Percentiles rank a stretch among this genome's conserved stretches.
Evolutionary conservation across 1,284 basidiomycete genomes (phyloP).

Genomic region (Vanrija humicola): DNA sequence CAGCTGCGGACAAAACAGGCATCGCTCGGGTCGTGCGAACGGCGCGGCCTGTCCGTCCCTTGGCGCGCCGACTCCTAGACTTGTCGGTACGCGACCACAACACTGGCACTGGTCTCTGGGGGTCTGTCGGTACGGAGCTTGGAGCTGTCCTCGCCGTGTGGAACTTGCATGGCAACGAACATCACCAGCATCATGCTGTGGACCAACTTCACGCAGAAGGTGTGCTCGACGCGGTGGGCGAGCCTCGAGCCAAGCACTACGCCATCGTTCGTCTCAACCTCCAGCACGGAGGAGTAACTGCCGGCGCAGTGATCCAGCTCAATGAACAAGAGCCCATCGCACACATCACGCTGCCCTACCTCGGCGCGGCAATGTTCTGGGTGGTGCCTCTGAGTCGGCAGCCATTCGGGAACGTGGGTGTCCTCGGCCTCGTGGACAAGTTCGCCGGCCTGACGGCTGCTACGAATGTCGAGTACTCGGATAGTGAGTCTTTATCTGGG

Average conservation of each 20-base stretch:
- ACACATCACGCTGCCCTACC: background rate
- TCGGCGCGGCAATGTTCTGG: constrained; percentile 1
- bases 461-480: background rate
- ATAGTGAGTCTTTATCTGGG: background rate
- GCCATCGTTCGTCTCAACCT: too few species aligned
- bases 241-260: background rate
- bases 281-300: too few species aligned
- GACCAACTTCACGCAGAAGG: constrained; percentile 1
- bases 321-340: background rate
- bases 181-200: background rate
- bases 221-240: constrained; percentile 12
- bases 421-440: constrained; percentile 29
- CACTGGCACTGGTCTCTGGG: background rate
- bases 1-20: constrained; percentile 6
- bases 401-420: constrained; percentile 7
- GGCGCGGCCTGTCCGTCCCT: too few species aligned
- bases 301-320: too few species aligned
- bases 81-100: background rate
- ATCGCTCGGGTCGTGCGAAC: too few species aligned
- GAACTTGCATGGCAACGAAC: constrained; percentile 22
- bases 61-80: too few species aligned
- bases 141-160: constrained; percentile 23
- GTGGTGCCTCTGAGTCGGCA: background rate
- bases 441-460: constrained; percentile 19
- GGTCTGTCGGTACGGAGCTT: too few species aligned